phyloP scores from a whole-genome alignment of 495 filamentous ascomycete genomes.

The Penicillium nucicola region DNA sequence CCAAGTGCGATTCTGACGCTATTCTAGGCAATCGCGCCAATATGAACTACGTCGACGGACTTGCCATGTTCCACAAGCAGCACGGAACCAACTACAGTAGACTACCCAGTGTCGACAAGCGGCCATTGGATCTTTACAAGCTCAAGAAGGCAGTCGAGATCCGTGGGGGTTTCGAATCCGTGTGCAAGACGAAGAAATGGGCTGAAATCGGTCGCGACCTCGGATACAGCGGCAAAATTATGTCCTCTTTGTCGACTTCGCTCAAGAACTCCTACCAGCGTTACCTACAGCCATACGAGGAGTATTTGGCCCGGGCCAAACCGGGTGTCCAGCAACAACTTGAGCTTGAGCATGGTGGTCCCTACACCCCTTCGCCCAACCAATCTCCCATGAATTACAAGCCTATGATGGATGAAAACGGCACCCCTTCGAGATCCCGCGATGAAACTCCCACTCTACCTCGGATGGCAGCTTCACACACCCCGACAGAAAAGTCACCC shows the following conservation, averaged over 20 bases:
- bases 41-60: constrained; percentile 91
- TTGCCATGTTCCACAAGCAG: constrained; percentile 95
- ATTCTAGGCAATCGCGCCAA: constrained; percentile 84
- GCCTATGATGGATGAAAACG: constrained; percentile 51
- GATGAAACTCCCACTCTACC: constrained; percentile 70
- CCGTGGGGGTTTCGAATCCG: constrained; percentile 88
- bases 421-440: constrained; percentile 61
- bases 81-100: constrained; percentile 91
- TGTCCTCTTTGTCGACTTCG: constrained; percentile 98
- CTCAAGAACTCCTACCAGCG: constrained; percentile 97
- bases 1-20: constrained; percentile 36
- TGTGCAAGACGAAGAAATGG: constrained; percentile 98
- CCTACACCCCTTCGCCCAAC: constrained; percentile 87
- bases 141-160: constrained; percentile 95
- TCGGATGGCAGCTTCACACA: constrained; percentile 64
- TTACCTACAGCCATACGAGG: constrained; percentile 95
- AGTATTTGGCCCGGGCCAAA: constrained; percentile 88
- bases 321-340: constrained; percentile 96
- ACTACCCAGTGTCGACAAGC: constrained; percentile 95
- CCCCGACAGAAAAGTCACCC: constrained; percentile 52
- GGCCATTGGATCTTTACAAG: constrained; percentile 91
- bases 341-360: constrained; percentile 89
- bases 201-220: constrained; percentile 96
- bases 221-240: constrained; percentile 99
- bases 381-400: constrained; percentile 77